Evolutionary conservation across 2,329 filamentous ascomycete species (phyloP), one percentile per base, ranked within the genome.

Genomic region (Paracoccidioides lutzii): DNA sequence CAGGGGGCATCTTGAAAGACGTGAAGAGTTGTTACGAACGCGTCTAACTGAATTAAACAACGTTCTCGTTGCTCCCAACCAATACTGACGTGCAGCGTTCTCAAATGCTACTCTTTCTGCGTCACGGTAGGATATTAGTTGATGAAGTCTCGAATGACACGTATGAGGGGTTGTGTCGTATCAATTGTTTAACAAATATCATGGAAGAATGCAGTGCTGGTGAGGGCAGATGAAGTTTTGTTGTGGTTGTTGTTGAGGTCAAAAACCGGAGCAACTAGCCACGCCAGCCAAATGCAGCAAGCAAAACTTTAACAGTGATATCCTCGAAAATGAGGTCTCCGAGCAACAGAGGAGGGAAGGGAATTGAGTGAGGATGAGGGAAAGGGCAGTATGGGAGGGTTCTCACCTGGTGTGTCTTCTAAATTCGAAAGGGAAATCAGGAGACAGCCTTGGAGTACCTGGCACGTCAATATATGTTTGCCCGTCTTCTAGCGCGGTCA

Each of bases 1-100:
- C 79, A 64, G 76, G 76, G 73, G 78, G 77, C 79, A 82, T 82
- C 64, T 69, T 75, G 66, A 38, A 41, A 41, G 66, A 67, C 65
- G 57, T 68, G 30, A 52, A 41, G 4, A 40, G 15, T 45, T 37
- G 40, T 44, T 33, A 44, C 5, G 22, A 55, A 55, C 45, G 64
- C 63, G 58, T 61, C 38, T 5, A 55, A 51, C 10, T 38, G 41
- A 44, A 30, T 41, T 52, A 15, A 30, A 30, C 32, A 35, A 53
- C 5, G n/a, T 40, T 30, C 32, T 4, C 44, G 33, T n/a, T 42
- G 14, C 22, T 22, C 22, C 22, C 14, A 45, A 53, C 15, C 32
- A 35, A 53, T 22, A 12, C 30, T 40, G 38, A 33, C 49, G 49
- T 52, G 37, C 33, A 52, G 41, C 28, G 5, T 9, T 52, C 14